phyloP scores from a whole-genome alignment of 2,329 filamentous ascomycete genomes.

The Septoria petroselini region DNA sequence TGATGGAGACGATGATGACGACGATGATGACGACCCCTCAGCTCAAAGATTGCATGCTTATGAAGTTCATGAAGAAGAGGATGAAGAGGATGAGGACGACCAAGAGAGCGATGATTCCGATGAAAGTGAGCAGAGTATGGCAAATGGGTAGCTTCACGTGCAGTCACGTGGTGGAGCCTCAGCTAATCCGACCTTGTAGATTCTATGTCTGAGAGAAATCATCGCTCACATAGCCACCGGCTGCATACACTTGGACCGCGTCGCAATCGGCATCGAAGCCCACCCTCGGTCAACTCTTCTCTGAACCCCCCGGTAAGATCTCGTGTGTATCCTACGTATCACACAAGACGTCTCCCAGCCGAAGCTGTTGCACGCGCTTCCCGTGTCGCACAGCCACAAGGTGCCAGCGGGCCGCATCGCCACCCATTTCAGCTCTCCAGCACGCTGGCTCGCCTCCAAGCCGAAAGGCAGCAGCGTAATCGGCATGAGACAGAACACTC shows the following conservation, averaged over 20 bases:
- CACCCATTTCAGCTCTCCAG: conserved; percentile 29
- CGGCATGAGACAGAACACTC: not conserved
- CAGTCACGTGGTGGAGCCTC: not conserved
- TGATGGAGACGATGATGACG: conserved; percentile 8
- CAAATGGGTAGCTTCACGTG: conserved; percentile 26
- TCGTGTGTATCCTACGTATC: conserved; percentile 1
- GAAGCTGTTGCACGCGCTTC: conserved; percentile 7
- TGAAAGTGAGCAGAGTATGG: conserved; percentile 25
- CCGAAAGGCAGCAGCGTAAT: conserved; percentile 2
- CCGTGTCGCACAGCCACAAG: conserved; percentile 6
- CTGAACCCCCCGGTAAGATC: not conserved
- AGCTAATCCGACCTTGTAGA: conserved; percentile 18
- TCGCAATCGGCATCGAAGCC: conserved; percentile 17
- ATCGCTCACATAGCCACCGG: conserved; percentile 13
- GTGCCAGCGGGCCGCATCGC: conserved; percentile 1
- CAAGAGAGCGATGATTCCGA: conserved; percentile 16
- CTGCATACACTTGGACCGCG: conserved; percentile 17
- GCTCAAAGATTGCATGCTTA: not conserved
- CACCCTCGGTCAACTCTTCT: conserved; percentile 8
- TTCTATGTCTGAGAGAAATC: conserved; percentile 20
- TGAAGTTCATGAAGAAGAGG: conserved; percentile 4
- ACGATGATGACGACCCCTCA: conserved; percentile 3
- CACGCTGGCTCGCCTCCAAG: conserved; percentile 22
- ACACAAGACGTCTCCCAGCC: not conserved
- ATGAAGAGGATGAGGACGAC: conserved; percentile 11